Evolutionary conservation across 1,284 basidiomycete genomes (phyloP).

Genomic region (Rhodofomes roseus): DNA sequence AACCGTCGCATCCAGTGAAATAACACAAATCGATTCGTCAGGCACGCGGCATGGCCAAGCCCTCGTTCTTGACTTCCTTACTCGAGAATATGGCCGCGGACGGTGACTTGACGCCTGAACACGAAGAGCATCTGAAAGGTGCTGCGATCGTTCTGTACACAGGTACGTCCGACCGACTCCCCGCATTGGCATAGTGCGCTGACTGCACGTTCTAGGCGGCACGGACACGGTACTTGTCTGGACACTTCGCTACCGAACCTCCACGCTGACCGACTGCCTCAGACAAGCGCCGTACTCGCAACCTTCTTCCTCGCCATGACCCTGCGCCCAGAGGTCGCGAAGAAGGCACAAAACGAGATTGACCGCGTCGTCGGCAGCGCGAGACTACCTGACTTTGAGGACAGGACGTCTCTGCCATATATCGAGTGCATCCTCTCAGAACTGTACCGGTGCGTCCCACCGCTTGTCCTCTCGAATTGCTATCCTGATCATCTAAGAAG

Average conservation of each 20-base stretch:
- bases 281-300: not conserved
- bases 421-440: slow-evolving; percentile 25
- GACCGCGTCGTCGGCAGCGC: slow-evolving; percentile 20
- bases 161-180: slow-evolving; percentile 10
- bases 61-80: slow-evolving; percentile 20
- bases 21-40: not conserved
- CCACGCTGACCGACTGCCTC: not conserved
- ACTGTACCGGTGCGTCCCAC: not conserved
- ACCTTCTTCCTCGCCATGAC: slow-evolving; percentile 24
- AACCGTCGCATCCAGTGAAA: not conserved
- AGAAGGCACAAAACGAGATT: slow-evolving; percentile 25
- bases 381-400: slow-evolving; percentile 23
- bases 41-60: slow-evolving; percentile 19
- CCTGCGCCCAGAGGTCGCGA: slow-evolving; percentile 23
- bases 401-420: slow-evolving; percentile 23
- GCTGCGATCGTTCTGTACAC: slow-evolving; percentile 22
- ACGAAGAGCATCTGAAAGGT: slow-evolving; percentile 24
- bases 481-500: slow-evolving; percentile 3
- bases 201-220: not conserved
- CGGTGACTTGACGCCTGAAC: slow-evolving; percentile 12
- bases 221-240: not conserved
- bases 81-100: slow-evolving; percentile 16
- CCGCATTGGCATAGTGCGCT: not conserved
- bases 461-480: too few species aligned
- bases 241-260: not conserved